Base-by-base conservation (phyloP, 768 basidiomycete species). In the Auricularia sp. region DNA sequence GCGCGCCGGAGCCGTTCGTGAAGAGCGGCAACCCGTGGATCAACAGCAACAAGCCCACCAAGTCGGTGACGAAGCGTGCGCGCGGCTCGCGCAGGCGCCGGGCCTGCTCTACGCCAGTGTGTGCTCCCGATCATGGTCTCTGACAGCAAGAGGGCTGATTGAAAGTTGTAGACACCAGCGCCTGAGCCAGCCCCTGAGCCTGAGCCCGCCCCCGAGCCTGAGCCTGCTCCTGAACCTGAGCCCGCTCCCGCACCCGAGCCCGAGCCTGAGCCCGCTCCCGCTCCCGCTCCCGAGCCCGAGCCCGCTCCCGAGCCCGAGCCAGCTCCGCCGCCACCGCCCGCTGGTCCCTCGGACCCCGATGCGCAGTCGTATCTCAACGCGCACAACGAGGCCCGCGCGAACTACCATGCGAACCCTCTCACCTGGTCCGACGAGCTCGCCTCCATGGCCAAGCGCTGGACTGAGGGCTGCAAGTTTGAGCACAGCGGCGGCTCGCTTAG, bases 371-470 rank as follows among this genome's bases (percentile, higher is more conserved):
- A 81, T 67, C 74, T 87, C 18, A 43, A 61, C 35, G 73, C 75
- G 1, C 84, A 86, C 70, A 87, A 87, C 70, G 64, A 59, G 29
- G 70, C 81, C 53, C 82, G 86, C 63, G 72, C 71, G 0, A 42
- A 56, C 29, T 78, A 83, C 71, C 74, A 74, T 61, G 82, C 81
- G 5, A 66, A 70, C 0, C 70, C 77, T 3, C 74, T 87, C 39
- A 73, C 67, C 11, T 87, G 86, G 85, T 82, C 81, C 5, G 61
- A 72, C 5, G 65, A 71, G 16, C 76, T 84, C 44, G 84, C 83
- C 14, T 67, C 67, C 33, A 76, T 73, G 51, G 86, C 86, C 6
- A 77, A 76, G 64, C 8, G 65, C 47, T 86, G 83, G 84, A 83
- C 81, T 6, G 76, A 78, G 63, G 70, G 67, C 2, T 87, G 84